Base-by-base conservation (phyloP, 2,329 filamentous ascomycete genomes). In the Phialocephala sp. region DNA sequence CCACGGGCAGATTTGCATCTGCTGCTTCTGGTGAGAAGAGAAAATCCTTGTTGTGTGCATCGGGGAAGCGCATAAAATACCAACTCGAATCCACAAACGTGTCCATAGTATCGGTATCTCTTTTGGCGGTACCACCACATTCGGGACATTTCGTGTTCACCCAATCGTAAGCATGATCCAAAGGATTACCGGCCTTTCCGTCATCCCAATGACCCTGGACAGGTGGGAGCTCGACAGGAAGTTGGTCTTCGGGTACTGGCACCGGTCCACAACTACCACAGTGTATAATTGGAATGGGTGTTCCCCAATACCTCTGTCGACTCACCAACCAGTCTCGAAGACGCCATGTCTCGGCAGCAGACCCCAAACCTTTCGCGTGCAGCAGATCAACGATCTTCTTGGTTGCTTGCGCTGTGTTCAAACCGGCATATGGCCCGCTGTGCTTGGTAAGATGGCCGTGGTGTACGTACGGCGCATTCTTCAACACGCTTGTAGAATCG, bases 41-140 rank as follows among this genome's bases (percentile, higher is more conserved):
- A 15, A 80, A 76, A 1, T 83, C 74, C 15, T 81, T 70, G 70
- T 95, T 94, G 20, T 87, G 81, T 0, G 91, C 82, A 72, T 96
- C 92, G 35, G 89, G 79, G 72, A 93, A 97, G 14, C 92, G 87
- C 79, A 94, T 87, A 74, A 89, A 97, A 77, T 97, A 97, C 93
- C 93, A 97, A 62, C 93, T 96, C 1, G 93, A 97, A 79, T 97
- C 93, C 67, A 97, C 93, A 79, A 97, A 97, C 0, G 93, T 97
- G 77, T 97, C 93, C 93, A 97, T 97, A 2, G 93, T 97, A 76
- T 97, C 93, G 0, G 93, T 97, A 70, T 97, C 93, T 69, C 93
- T 86, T 75, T 88, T 90, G 8, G 92, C 93, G 27, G 87, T 79
- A 1, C 85, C 83, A 18, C 84, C 80, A 73, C 93, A 97, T 71